Percentiles rank a stretch among this genome's conserved stretches.
phyloP scores from a whole-genome alignment of 345 rosid species.

The Gossypium rotundifolium region DNA sequence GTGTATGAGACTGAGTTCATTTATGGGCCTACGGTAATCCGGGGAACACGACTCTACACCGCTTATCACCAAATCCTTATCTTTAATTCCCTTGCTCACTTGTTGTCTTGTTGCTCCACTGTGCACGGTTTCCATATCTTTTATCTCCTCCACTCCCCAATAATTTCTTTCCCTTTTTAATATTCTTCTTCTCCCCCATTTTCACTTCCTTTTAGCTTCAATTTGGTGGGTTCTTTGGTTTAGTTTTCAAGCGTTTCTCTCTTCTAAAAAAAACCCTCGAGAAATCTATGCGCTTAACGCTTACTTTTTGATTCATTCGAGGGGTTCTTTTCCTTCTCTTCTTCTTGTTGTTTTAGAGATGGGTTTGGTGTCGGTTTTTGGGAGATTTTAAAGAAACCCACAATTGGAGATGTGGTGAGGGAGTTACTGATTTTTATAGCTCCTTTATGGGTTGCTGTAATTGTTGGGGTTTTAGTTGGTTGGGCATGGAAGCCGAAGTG shows the following conservation, averaged over 20 bases:
- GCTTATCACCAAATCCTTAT: constrained; percentile 59
- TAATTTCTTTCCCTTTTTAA: not conserved
- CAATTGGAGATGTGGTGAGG: constrained; percentile 33
- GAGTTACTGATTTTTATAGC: constrained; percentile 46
- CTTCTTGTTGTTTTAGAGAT: constrained; percentile 16
- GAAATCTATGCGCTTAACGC: constrained; percentile 32
- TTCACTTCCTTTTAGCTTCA: not conserved
- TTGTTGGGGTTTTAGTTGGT: constrained; percentile 77
- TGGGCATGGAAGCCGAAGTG: constrained; percentile 97
- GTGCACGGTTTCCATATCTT: constrained; percentile 3
- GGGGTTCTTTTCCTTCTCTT: constrained; percentile 24
- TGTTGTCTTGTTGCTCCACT: constrained; percentile 6
- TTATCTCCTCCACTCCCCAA: constrained; percentile 4
- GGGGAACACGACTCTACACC: constrained; percentile 30
- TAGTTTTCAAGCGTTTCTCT: constrained; percentile 6
- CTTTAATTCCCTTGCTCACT: constrained; percentile 15
- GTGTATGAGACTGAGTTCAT: not conserved
- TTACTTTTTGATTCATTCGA: constrained; percentile 33
- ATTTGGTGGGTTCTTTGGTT: not conserved
- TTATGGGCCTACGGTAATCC: constrained; percentile 6
- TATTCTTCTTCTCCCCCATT: not conserved
- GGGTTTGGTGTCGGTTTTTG: constrained; percentile 47
- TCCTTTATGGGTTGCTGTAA: constrained; percentile 84
- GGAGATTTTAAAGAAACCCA: constrained; percentile 46
- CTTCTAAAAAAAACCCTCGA: constrained; percentile 32